Base-by-base conservation (phyloP, 148 eudicot species). In the Nyssa sinensis region DNA sequence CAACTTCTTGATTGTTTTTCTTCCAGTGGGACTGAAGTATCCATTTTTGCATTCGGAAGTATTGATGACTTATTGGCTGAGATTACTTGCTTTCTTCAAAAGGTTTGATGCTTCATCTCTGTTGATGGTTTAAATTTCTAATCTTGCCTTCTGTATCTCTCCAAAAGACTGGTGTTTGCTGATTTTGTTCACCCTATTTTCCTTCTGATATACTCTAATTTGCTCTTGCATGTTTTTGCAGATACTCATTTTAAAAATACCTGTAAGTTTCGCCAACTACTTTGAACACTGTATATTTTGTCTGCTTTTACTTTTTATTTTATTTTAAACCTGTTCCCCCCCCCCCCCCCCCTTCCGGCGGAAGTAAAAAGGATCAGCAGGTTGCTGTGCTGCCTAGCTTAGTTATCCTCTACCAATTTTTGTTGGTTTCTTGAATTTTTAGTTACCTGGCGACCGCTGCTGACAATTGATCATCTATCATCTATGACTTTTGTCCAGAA, bases 21-120 rank as follows among this genome's bases (percentile, higher is more conserved):
- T 33, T 77, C 72, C 86, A 94, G 98, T 88, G 98, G 98, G 74
- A 91, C 94, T 80, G 93, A 94, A 87, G 90, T 87, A 67, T 88
- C 90, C 74, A 58, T 91, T 24, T 77, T 91, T 57, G 53, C 76
- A 30, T n/a, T 64, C 65, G 88, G 81, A 73, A 78, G 75, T 41
- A 65, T 80, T 57, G 89, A 85, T 65, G 62, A 71, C 62, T 62
- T 93, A 70, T 63, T 81, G 74, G 75, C 73, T 59, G 81, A 79
- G 72, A 64, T 91, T 19, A 80, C 84, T 37, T 39, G 58, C 55
- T 87, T 78, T 67, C 63, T 91, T 30, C 79, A 66, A 74, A 89
- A 93, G 98, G 98, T 91, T 78, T 47, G 58, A 23, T 32, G 34
- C 67, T 66, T 61, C 57, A 62, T 69, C 60, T 35, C 58, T 25